Evolutionary conservation across 2,329 filamentous ascomycete species (phyloP).

Genomic region (Beauveria asiatica): DNA sequence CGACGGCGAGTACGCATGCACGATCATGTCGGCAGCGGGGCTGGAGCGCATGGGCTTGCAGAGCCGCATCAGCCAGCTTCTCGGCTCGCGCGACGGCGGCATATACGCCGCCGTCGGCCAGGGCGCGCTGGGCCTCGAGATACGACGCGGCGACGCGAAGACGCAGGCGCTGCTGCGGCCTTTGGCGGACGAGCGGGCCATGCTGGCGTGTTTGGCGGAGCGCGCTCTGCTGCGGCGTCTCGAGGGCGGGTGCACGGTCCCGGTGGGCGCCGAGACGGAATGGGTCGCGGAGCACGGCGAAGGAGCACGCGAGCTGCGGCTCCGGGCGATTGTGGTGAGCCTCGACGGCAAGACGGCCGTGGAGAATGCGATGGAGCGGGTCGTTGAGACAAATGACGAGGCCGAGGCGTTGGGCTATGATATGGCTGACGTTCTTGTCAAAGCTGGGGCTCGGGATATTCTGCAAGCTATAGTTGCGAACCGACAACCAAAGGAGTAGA

Average conservation of each 20-base stretch:
- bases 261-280: constrained; percentile 82
- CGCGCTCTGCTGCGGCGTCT: constrained; percentile 75
- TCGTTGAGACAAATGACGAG: constrained; percentile 53
- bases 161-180: constrained; percentile 52
- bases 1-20: constrained; percentile 64
- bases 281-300: constrained; percentile 44
- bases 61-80: constrained; percentile 67
- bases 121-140: constrained; percentile 81
- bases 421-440: constrained; percentile 64
- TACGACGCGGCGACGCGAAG: constrained; percentile 59
- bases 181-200: constrained; percentile 57
- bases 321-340: constrained; percentile 75
- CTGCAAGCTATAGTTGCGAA: constrained; percentile 62
- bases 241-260: constrained; percentile 92
- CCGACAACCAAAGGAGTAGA: not conserved
- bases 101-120: constrained; percentile 91
- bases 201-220: constrained; percentile 68
- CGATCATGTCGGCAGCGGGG: constrained; percentile 86
- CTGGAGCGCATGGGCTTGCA: constrained; percentile 65
- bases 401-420: constrained; percentile 71
- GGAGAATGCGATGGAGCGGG: constrained; percentile 55
- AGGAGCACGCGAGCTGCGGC: constrained; percentile 43
- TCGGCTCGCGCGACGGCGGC: constrained; percentile 62
- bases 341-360: constrained; percentile 70
- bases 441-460: constrained; percentile 73